Evolutionary conservation across 176 grass and related monocot genomes (phyloP), one percentile per base, ranked within the genome.

Genomic region (Oryza officinalis): DNA sequence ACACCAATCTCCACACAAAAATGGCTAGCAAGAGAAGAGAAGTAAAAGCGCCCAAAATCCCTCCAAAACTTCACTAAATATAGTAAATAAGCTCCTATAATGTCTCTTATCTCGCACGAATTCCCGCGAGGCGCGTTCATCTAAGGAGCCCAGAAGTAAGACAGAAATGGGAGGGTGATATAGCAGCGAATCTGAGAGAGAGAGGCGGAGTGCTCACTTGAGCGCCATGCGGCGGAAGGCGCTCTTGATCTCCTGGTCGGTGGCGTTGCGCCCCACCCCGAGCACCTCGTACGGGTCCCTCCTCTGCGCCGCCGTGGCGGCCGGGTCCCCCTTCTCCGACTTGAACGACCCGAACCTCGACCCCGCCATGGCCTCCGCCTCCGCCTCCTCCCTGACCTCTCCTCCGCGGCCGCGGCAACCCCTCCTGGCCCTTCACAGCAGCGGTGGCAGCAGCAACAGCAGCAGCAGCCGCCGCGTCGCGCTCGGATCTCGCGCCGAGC

Each of bases 231-330:
- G 91, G 31, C 96, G 93, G 82, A 96, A 99, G 18, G 91, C 96
- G 61, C 89, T 94, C 84, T 99, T 99, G 81, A 99, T 96, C 74
- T 99, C 89, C 89, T 96, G 93, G 74, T 99, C 96, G 27, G 96
- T 92, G 76, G 97, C 97, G 88, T 81, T 80, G 49, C 89, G 93
- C 22, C 69, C 81, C 65, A 99, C 89, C 11, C 93, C 91, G 75
- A 99, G 97, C 63, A 96, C 97, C 73, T 99, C 97, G 66, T 99
- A 99, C 33, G 91, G 97, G 81, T 99, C 97, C 81, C 86, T 89
- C 61, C 93, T 89, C 77, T 91, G 93, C 74, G 87, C 80, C 66
- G 57, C 90, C 23, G 69, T 69, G 11, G 65, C 70, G 2, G 92
- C 89, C 37, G 81, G 82, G 81, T 82, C 87, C 43, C 89, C 92